These are phyloP conservation scores for Mycogone perniciosa DNA, from an alignment of 2,329 filamentous ascomycete genomes.

Conservation along the genomic window DNA sequence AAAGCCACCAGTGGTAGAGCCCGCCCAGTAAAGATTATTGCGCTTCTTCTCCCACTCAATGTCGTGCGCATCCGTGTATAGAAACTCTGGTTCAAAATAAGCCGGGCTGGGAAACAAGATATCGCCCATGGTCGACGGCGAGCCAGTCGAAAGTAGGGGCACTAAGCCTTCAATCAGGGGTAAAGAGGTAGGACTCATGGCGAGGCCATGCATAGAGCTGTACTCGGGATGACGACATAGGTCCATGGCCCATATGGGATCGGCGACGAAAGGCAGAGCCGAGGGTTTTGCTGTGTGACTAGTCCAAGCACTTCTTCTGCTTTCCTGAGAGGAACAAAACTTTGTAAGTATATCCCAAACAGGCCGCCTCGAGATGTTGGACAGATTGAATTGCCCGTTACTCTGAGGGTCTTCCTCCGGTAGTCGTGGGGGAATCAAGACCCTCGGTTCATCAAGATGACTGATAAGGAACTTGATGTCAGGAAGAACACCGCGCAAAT, in stretches of 20 bases:
- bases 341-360: conserved; percentile 28
- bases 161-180: conserved; percentile 32
- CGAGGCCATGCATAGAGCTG: conserved; percentile 36
- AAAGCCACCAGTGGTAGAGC: conserved; percentile 47
- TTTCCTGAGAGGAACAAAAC: conserved; percentile 18
- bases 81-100: conserved; percentile 38
- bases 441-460: conserved; percentile 41
- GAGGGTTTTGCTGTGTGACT: conserved; percentile 14
- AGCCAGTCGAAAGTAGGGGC: conserved; percentile 41
- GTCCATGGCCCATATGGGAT: conserved; percentile 24
- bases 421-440: conserved; percentile 26
- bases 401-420: background rate
- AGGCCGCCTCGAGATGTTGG: conserved; percentile 22
- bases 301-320: background rate
- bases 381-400: conserved; percentile 15
- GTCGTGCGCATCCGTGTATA: conserved; percentile 37
- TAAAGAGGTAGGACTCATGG: conserved; percentile 38
- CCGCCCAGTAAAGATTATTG: conserved; percentile 51
- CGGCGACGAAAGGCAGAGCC: conserved; percentile 32
- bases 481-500: conserved; percentile 23
- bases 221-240: conserved; percentile 42
- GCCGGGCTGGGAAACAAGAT: conserved; percentile 46
- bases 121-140: conserved; percentile 42
- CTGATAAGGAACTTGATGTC: conserved; percentile 40
- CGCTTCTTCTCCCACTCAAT: conserved; percentile 42